Base-by-base conservation (phyloP, 176 grass and related monocot genomes). In the Metroxylon sagu region DNA sequence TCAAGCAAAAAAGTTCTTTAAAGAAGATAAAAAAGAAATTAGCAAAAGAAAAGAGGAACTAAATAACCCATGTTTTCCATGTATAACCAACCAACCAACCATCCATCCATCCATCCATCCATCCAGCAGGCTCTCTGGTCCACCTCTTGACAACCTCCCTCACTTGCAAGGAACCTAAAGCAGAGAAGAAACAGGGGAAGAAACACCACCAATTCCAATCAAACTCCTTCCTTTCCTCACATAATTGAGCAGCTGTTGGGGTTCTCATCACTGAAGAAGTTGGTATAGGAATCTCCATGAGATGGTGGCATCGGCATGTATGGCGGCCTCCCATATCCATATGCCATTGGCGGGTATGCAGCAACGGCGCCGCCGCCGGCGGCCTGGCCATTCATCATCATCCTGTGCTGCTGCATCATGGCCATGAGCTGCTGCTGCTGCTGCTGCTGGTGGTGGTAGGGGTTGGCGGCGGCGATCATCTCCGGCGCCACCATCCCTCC, bases 391-490 rank as follows among this genome's bases (percentile, higher is more conserved):
- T 63, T 73, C 70, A 73, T 73, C 70, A 73, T 63, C 70, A 75
- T 79, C 82, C 25, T 80, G 60, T 8, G 77, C 25, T 50, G 74
- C 49, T 19, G 77, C 62, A 3, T 78, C 62, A 43, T 12, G 12
- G 35, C 35, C 35, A 43, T 43, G 35, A 4, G 85, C 77, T 79
- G 67, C 26, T 73, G 69, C 26, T 88, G 84, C 52, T 84, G 71
- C 78, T 49, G 67, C 68, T 59, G 68, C 56, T 79, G 50, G 26
- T 73, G 26, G 51, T 78, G 52, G 49, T 72, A 54, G 4, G 65
- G 65, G 14, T 68, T 68, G 52, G 55, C 65, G 1, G 49, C 19
- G 0, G 65, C 65, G 17, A 56, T 55, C 52, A 56, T 27, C 25
- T 68, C 65, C 10, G 65, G 50, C 18, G 52, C 52, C 18, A 16